These are phyloP conservation scores for Alternaria infectoria DNA, from an alignment of 2,329 filamentous ascomycete species.

Conservation along the genomic window DNA sequence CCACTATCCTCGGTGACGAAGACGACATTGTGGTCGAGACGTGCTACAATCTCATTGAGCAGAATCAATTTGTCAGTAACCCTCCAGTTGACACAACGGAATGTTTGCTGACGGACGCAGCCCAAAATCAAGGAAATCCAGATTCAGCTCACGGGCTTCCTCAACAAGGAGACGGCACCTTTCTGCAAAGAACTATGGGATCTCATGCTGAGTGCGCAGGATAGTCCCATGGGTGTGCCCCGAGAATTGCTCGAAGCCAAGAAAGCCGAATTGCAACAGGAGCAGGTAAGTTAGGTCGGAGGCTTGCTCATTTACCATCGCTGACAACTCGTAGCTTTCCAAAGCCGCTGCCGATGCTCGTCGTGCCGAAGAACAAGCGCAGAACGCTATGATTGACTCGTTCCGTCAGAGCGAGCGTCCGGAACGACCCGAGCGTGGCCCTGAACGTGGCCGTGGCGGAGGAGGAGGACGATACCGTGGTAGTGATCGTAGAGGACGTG, in stretches of 20 bases:
- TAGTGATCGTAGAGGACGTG: slow-evolving; percentile 47
- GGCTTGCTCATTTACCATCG: neutral
- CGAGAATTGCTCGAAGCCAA: slow-evolving; percentile 95
- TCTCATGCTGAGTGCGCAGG: slow-evolving; percentile 86
- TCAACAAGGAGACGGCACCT: slow-evolving; percentile 85
- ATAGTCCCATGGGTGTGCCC: slow-evolving; percentile 86
- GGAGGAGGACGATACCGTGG: slow-evolving; percentile 58
- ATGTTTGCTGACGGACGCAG: slow-evolving; percentile 55
- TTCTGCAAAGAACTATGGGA: slow-evolving; percentile 97
- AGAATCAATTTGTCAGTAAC: slow-evolving; percentile 72
- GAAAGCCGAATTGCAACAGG: slow-evolving; percentile 91
- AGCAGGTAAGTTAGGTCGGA: slow-evolving; percentile 69
- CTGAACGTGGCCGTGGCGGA: slow-evolving; percentile 54
- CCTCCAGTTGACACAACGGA: neutral
- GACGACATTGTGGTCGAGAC: slow-evolving; percentile 96
- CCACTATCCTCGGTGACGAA: slow-evolving; percentile 85
- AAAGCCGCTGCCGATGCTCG: slow-evolving; percentile 77
- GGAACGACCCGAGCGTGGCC: slow-evolving; percentile 50
- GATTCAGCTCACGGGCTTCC: slow-evolving; percentile 91
- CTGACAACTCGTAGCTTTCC: slow-evolving; percentile 71
- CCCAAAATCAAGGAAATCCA: slow-evolving; percentile 95
- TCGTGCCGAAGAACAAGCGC: slow-evolving; percentile 67
- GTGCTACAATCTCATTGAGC: slow-evolving; percentile 72
- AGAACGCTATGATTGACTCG: slow-evolving; percentile 71
- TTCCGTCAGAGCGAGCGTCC: slow-evolving; percentile 68